These are phyloP conservation scores for Macroventuria anomochaeta DNA, from an alignment of 2,329 filamentous ascomycete genomes.

Conservation along the genomic window DNA sequence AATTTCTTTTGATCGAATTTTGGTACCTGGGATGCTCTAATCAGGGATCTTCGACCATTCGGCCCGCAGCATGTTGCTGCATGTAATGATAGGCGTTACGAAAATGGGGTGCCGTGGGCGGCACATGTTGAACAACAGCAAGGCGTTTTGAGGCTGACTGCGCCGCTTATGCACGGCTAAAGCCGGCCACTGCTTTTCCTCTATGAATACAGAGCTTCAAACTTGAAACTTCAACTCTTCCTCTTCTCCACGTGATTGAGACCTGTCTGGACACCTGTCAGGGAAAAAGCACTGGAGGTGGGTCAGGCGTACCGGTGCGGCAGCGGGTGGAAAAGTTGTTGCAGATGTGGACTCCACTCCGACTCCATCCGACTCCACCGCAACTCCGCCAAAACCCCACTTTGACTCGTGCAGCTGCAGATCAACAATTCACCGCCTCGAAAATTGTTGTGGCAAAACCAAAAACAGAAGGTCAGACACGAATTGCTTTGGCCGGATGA, in stretches of 20 bases:
- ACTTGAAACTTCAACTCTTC: background rate
- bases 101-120: slow-evolving; percentile 5
- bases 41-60: background rate
- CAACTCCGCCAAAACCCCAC: background rate
- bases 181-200: background rate
- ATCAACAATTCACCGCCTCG: slow-evolving; percentile 14
- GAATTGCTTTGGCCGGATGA: background rate
- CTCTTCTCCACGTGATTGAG: background rate
- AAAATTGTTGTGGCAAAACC: slow-evolving; percentile 18
- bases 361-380: slow-evolving; percentile 12
- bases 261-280: background rate
- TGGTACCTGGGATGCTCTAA: background rate
- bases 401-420: slow-evolving; percentile 12
- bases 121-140: slow-evolving; percentile 18
- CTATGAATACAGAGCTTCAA: background rate
- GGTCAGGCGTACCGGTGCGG: slow-evolving; percentile 15
- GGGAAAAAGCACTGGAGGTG: slow-evolving; percentile 9
- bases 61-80: slow-evolving; percentile 7
- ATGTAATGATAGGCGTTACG: slow-evolving; percentile 23
- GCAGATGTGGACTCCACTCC: slow-evolving; percentile 14
- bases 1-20: slow-evolving; percentile 2
- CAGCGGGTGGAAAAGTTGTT: slow-evolving; percentile 18
- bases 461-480: slow-evolving; percentile 8
- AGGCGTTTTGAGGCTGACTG: slow-evolving; percentile 16
- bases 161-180: slow-evolving; percentile 6